Evolutionary conservation across 495 filamentous ascomycete genomes (phyloP), one percentile per base, ranked within the genome.

Genomic region (Friedmanniomyces endolithicus): DNA sequence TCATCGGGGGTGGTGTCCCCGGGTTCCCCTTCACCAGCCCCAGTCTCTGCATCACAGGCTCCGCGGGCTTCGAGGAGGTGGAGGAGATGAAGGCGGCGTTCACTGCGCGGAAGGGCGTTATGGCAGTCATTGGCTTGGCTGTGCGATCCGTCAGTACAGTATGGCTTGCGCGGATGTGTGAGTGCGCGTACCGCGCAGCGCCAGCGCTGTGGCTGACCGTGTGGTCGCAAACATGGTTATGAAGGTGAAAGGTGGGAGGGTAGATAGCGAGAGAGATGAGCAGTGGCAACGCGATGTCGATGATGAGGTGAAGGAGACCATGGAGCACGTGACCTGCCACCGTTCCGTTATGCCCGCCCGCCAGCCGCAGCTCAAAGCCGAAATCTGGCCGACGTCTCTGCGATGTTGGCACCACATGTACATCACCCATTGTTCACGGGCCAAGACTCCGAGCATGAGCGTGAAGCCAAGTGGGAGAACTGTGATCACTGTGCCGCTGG

Each of bases 171-270:
- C 29, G 27, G 49, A 12, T 44, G 20, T 11, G 34, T 48, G 33
- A 1, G 19, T 12, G 35, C 11, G 40, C 77, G 64, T 72, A 87
- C 84, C 81, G 79, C 84, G 78, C 67, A 87, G 71, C 57, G 82
- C 82, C 77, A 84, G 69, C 60, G 79, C 73, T 68, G 80, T 80
- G 57, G 77, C 73, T 67, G 77, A 79, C 74, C 84, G 72, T 59
- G 78, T 75, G 23, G 78, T 76, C 53, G 78, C 75, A 52, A 85
- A 69, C 83, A 87, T 86, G 63, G 61, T 75, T 62, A 44, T 22
- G 45, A 34, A 39, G 37, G 53, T 2, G 2, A 9, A 31, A 25
- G 24, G 43, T 25, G 34, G n/a, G 23, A 20, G 1, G 1, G 11
- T 33, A 35, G 41, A 40, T 53, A 52, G 50, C 64, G 63, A 60